Conservation (phyloP, 106 monocot species). For the Acorus gramineus region DNA sequence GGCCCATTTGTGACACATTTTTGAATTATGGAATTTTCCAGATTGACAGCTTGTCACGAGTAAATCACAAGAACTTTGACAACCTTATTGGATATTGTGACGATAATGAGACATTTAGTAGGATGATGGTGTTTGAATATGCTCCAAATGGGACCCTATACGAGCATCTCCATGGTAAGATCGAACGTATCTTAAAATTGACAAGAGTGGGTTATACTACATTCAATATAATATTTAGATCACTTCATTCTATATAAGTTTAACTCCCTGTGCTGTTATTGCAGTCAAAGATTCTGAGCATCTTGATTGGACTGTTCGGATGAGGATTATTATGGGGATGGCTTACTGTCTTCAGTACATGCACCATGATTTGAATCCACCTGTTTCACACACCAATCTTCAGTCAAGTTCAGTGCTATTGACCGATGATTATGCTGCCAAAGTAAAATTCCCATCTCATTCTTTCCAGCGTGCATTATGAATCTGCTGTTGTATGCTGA, state of each 20-base stretch:
- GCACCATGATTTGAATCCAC: conserved; percentile 76
- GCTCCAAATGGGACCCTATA: conserved; percentile 57
- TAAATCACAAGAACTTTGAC: conserved; percentile 84
- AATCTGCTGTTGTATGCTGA: background rate
- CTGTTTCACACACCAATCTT: conserved; percentile 39
- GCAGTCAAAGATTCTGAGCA: conserved; percentile 68
- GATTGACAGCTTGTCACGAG: conserved; percentile 59
- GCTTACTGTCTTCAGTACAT: conserved; percentile 83
- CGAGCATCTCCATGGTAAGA: conserved; percentile 85
- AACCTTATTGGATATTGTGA: conserved; percentile 85
- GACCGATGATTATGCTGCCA: conserved; percentile 84
- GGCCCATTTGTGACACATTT: conserved; percentile 1
- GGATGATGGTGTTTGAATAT: conserved; percentile 85
- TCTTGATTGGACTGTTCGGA: conserved; percentile 67
- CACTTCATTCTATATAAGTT: too few relatives aligned
- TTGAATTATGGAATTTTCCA: conserved; percentile 18
- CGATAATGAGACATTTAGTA: conserved; percentile 71
- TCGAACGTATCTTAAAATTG: too few relatives aligned
- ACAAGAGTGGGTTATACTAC: too few relatives aligned
- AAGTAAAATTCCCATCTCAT: conserved; percentile 26
- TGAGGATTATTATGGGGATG: conserved; percentile 88
- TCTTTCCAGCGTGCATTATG: background rate
- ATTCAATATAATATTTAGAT: too few relatives aligned
- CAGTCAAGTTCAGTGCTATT: conserved; percentile 37
- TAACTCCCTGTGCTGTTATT: too few relatives aligned